phyloP scores from a whole-genome alignment of 73 alveolate species.

The Blepharisma japonicum region DNA sequence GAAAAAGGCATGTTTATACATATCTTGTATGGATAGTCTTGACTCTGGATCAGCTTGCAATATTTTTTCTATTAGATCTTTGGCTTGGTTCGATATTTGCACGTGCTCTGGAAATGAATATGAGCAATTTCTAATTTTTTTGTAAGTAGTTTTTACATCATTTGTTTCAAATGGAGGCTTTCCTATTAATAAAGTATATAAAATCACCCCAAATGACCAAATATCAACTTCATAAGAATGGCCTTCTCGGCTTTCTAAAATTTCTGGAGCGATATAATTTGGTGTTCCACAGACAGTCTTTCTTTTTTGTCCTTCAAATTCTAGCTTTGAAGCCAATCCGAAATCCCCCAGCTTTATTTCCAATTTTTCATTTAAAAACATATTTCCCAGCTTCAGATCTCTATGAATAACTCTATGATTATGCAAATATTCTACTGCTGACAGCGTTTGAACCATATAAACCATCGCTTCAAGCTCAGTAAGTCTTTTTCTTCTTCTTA shows the following conservation, averaged over 20 bases:
- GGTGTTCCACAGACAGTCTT: slow-evolving; percentile 88
- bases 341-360: slow-evolving; percentile 81
- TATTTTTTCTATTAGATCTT: slow-evolving; percentile 60
- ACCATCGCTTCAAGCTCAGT: slow-evolving; percentile 55
- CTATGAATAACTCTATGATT: slow-evolving; percentile 64
- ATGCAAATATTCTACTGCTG: slow-evolving; percentile 62
- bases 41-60: slow-evolving; percentile 65
- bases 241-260: slow-evolving; percentile 66
- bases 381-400: slow-evolving; percentile 77
- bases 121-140: slow-evolving; percentile 55
- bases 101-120: slow-evolving; percentile 76
- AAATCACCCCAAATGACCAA: slow-evolving; percentile 87
- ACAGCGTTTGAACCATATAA: slow-evolving; percentile 47
- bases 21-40: slow-evolving; percentile 57
- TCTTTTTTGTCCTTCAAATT: slow-evolving; percentile 76
- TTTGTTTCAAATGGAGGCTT: slow-evolving; percentile 87
- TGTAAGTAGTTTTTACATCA: slow-evolving; percentile 74
- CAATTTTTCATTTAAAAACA: slow-evolving; percentile 70
- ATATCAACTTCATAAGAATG: slow-evolving; percentile 87
- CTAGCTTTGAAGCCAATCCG: slow-evolving; percentile 80
- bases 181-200: slow-evolving; percentile 75
- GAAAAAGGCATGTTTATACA: slow-evolving; percentile 50
- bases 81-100: slow-evolving; percentile 53
- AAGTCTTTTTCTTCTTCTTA: slow-evolving; percentile 53
- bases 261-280: slow-evolving; percentile 88